Conservation (phyloP, 345 rosid species). For the Euphorbia tirucalli region DNA sequence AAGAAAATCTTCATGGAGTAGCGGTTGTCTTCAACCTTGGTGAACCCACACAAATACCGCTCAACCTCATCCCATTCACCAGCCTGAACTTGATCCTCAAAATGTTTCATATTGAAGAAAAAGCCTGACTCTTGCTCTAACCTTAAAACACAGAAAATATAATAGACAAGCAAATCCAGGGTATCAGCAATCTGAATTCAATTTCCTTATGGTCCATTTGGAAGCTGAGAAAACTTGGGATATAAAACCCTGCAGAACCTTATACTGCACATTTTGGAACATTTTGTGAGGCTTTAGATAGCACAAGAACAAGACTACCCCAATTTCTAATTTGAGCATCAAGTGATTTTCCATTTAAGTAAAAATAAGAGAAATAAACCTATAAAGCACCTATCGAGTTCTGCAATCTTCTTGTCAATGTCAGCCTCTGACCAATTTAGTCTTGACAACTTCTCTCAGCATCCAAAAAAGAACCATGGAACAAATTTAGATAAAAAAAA, state of each 20-base stretch:
- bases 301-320: no score
- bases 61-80: slow-evolving; percentile 95
- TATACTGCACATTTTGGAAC: background rate
- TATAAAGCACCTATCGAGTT: background rate
- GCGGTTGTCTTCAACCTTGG: slow-evolving; percentile 90
- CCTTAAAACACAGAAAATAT: slow-evolving; percentile 30
- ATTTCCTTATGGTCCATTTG: background rate
- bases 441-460: background rate
- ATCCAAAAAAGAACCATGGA: slow-evolving; percentile 1
- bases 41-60: slow-evolving; percentile 69
- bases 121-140: slow-evolving; percentile 81
- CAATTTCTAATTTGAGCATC: background rate
- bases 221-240: slow-evolving; percentile 6
- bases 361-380: background rate
- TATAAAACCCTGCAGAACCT: background rate
- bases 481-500: background rate
- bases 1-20: slow-evolving; percentile 87
- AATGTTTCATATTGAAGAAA: slow-evolving; percentile 75
- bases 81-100: slow-evolving; percentile 69
- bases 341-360: background rate
- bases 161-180: slow-evolving; percentile 5
- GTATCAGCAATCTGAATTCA: slow-evolving; percentile 11
- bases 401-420: background rate
- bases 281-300: background rate
- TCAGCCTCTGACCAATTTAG: background rate